These are phyloP conservation scores for Thelonectria olida DNA, from an alignment of 2,329 filamentous ascomycete genomes.

Conservation along the genomic window DNA sequence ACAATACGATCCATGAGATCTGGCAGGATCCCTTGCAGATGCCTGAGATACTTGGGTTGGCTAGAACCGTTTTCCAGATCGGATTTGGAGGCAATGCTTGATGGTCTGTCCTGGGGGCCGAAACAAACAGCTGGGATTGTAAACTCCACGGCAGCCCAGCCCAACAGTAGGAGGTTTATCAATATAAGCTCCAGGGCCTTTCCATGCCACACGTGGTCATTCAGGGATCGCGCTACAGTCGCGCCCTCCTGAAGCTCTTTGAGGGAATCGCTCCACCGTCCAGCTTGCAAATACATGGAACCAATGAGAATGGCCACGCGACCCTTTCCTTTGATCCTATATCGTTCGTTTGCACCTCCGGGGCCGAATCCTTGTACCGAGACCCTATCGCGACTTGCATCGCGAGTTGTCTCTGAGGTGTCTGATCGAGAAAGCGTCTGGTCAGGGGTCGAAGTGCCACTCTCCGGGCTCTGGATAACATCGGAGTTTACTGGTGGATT, in stretches of 20 bases:
- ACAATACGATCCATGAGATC: conserved; percentile 80
- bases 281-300: conserved; percentile 86
- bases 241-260: conserved; percentile 85
- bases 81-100: conserved; percentile 47
- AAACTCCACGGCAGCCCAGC: conserved; percentile 87
- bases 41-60: conserved; percentile 63
- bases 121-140: conserved; percentile 70
- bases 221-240: conserved; percentile 77
- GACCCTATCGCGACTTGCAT: conserved; percentile 64
- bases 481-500: conserved; percentile 61
- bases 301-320: conserved; percentile 83
- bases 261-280: conserved; percentile 88
- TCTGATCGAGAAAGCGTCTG: conserved; percentile 49
- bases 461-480: conserved; percentile 50
- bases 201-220: conserved; percentile 97
- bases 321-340: conserved; percentile 82
- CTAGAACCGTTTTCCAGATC: conserved; percentile 46
- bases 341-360: conserved; percentile 77
- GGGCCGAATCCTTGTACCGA: conserved; percentile 77
- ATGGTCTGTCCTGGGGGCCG: conserved; percentile 57
- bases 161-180: conserved; percentile 82
- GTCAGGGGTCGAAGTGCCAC: conserved; percentile 54
- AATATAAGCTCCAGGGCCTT: conserved; percentile 92
- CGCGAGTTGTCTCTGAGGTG: conserved; percentile 55
- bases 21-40: conserved; percentile 69